These are phyloP conservation scores for Cyberlindnera samutprakarnensis DNA, from an alignment of 805 yeast species.

Conservation along the genomic window DNA sequence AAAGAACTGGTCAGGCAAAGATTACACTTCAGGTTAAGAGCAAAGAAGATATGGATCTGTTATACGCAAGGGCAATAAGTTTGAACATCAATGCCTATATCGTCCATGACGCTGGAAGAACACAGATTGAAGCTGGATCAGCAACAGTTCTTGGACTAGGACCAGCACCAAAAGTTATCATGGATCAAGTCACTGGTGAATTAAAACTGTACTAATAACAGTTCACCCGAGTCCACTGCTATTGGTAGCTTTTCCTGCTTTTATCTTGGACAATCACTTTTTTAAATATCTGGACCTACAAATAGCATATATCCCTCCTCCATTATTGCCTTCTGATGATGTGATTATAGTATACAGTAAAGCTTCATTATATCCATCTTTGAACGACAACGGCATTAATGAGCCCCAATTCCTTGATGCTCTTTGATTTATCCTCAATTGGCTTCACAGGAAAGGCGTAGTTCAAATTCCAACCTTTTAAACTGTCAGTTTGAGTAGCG, in stretches of 20 bases:
- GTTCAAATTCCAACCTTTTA: slow-evolving; percentile 50
- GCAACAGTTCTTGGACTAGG: slow-evolving; percentile 97
- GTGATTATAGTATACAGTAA: too few relatives aligned
- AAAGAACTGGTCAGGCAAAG: slow-evolving; percentile 83
- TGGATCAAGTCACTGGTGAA: slow-evolving; percentile 78
- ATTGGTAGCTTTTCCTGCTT: not conserved
- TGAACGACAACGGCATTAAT: slow-evolving; percentile 85
- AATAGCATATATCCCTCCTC: too few relatives aligned
- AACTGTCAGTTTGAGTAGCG: slow-evolving; percentile 33
- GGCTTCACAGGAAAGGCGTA: slow-evolving; percentile 79
- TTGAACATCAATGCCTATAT: slow-evolving; percentile 71
- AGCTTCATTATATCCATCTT: slow-evolving; percentile 61
- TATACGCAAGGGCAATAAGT: slow-evolving; percentile 76
- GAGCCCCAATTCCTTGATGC: slow-evolving; percentile 69
- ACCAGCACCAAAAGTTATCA: slow-evolving; percentile 80
- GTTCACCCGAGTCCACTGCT: too few relatives aligned
- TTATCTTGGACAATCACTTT: not conserved
- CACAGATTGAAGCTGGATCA: slow-evolving; percentile 93
- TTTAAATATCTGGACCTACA: too few relatives aligned
- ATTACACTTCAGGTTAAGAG: slow-evolving; percentile 72
- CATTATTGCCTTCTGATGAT: too few relatives aligned
- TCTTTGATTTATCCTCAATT: slow-evolving; percentile 46
- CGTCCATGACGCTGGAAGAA: slow-evolving; percentile 94
- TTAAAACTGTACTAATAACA: slow-evolving; percentile 55
- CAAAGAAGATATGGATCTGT: slow-evolving; percentile 60